A percentile compares a stretch with the other conserved stretches of the same genome.
Evolutionary conservation across 345 rosid genomes (phyloP).

Genomic region (thale cress (Arabidopsis thaliana)): TAIR10.1 NC_003071.7:13190501-13191000

Average conservation of each 20-base stretch:
- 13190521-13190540: conserved; percentile 10
- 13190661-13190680: conserved; percentile 29
- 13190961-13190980: not conserved
- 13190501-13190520: not conserved
- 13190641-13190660: conserved; percentile 3
- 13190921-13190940: conserved; percentile 17
- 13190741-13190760: not conserved
- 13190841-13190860: conserved; percentile 13
- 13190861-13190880: conserved; percentile 34
- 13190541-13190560: conserved; percentile 7
- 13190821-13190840: conserved; percentile 41
- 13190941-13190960: not conserved
- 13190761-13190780: not conserved
- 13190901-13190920: conserved; percentile 31
- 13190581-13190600: conserved; percentile 25
- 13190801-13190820: not conserved
- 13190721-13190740: not conserved
- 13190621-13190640: conserved; percentile 15
- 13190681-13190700: conserved; percentile 32
- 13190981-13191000: not conserved
- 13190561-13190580: not conserved
- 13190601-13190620: conserved; percentile 28
- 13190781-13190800: not conserved
- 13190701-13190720: conserved; percentile 30
- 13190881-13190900: conserved; percentile 46